These are phyloP conservation scores for Avena atlantica DNA, from an alignment of 176 grass and related monocot genomes.

Conservation along the genomic window DNA sequence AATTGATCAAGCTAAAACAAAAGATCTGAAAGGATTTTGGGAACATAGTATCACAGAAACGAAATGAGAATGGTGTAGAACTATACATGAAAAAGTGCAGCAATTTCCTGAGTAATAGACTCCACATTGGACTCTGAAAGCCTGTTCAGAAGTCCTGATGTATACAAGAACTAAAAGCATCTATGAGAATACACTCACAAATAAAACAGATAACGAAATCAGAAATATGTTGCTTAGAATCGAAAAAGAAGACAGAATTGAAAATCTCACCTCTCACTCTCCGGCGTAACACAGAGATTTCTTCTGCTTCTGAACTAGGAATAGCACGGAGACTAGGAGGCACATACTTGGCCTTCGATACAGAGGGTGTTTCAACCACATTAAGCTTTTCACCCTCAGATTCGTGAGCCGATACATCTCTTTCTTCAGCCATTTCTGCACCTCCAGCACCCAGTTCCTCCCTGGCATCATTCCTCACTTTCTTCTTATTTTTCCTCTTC, in stretches of 20 bases:
- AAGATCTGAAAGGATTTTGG: neutral
- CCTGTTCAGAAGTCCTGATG: conserved; percentile 79
- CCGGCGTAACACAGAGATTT: conserved; percentile 60
- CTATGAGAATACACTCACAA: conserved; percentile 17
- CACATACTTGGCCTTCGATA: conserved; percentile 70
- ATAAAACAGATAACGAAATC: conserved; percentile 17
- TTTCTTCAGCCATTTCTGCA: conserved; percentile 39
- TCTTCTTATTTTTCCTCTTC: conserved; percentile 63
- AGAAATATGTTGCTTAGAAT: conserved; percentile 11
- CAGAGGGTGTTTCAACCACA: conserved; percentile 39
- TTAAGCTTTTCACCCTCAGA: conserved; percentile 43
- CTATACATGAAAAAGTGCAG: conserved; percentile 69
- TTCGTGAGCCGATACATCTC: conserved; percentile 29
- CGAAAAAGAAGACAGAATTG: conserved; percentile 2
- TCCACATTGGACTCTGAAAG: conserved; percentile 87
- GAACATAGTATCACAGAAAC: conserved; percentile 28
- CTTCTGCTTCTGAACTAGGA: conserved; percentile 74
- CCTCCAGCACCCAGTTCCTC: conserved; percentile 33
- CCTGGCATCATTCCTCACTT: conserved; percentile 40
- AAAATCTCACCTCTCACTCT: conserved; percentile 70
- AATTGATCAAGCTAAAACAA: conserved; percentile 34
- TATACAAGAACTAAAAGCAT: conserved; percentile 37
- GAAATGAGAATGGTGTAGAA: conserved; percentile 2
- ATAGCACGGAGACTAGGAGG: conserved; percentile 57
- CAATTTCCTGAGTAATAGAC: conserved; percentile 85